These are phyloP conservation scores for Arachnopeziza araneosa DNA, from an alignment of 2,329 filamentous ascomycete genomes.

Conservation along the genomic window DNA sequence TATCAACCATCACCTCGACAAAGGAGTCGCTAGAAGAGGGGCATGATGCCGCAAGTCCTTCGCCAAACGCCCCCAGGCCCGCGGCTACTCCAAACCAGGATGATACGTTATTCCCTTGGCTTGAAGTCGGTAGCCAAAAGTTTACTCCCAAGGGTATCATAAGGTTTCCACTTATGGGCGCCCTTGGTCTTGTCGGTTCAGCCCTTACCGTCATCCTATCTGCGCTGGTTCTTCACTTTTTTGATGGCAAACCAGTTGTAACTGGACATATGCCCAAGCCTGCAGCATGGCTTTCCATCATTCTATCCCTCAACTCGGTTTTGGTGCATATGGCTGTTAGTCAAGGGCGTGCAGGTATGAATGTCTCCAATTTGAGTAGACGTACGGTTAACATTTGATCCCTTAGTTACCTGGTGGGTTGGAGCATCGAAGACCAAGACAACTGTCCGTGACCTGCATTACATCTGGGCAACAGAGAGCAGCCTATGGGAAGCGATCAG, in stretches of 20 bases:
- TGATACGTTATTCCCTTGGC: conserved; percentile 9
- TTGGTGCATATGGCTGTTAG: conserved; percentile 7
- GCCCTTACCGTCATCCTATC: conserved; percentile 3
- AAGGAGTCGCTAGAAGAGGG: background rate
- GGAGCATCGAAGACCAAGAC: conserved; percentile 1
- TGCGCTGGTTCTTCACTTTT: conserved; percentile 5
- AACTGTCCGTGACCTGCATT: conserved; percentile 9
- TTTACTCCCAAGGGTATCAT: background rate
- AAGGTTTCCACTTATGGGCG: conserved; percentile 4
- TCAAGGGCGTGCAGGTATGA: conserved; percentile 2
- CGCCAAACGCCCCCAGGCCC: background rate
- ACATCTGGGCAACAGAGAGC: conserved; percentile 7
- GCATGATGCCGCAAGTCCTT: background rate
- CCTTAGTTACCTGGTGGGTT: conserved; percentile 6
- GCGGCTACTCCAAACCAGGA: background rate
- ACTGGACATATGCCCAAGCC: conserved; percentile 7
- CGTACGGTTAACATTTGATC: background rate
- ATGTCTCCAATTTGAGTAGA: background rate
- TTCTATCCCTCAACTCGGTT: conserved; percentile 8
- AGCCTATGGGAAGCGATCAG: conserved; percentile 2
- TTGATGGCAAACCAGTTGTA: conserved; percentile 6
- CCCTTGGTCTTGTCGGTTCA: conserved; percentile 5
- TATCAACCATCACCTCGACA: background rate
- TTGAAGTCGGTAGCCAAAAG: conserved; percentile 4
- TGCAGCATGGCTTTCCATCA: conserved; percentile 10